Evolutionary conservation across 73 alveolate species (phyloP), one percentile per base, ranked within the genome.

Genomic region (Paramecium bursaria): DNA sequence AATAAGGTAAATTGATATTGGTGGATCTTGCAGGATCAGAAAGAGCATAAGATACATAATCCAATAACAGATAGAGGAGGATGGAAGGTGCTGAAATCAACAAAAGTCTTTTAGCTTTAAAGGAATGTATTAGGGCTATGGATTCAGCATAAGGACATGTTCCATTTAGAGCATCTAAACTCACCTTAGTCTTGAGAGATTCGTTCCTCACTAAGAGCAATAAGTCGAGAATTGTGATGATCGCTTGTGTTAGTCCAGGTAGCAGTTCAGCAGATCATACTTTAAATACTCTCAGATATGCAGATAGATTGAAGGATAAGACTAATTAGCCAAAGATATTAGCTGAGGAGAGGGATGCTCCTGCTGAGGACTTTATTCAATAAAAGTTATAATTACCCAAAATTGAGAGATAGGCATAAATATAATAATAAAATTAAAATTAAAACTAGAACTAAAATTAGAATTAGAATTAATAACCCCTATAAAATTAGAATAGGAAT

Each of bases 41-140:
- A 75, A 89, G 99, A 85, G 99, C 99, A 27, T 88, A 96, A 30
- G 99, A 97, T 80, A 91, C 98, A 7, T 92, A 91, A 79, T 86
- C 97, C 42, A 96, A 96, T 74, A 95, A 96, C 73, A 80, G 98
- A 60, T 89, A 92, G 67, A 90, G 99, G 76, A 88, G 98, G 33
- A 75, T 95, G 30, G 99, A 97, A 87, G 99, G 99, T 3, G 99
- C 99, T 1, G 99, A 97, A 74, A 97, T 97, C 74, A 97, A 97
- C 86, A 96, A 96, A 74, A 91, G 98, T 79, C 91, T 97, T 49
- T 79, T 97, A 44, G 99, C 99, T 3, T 82, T 97, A 22, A 97
- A 97, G 39, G 99, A 97, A 49, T 97, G 99, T 53, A 96, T 97
- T 48, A 94, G 99, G 87, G 98, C 99, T 44, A 82, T 97, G 87